Percentiles rank a stretch among this genome's conserved stretches.
Evolutionary conservation across 768 basidiomycete species (phyloP).

Genomic region (Boletus patriciae): DNA sequence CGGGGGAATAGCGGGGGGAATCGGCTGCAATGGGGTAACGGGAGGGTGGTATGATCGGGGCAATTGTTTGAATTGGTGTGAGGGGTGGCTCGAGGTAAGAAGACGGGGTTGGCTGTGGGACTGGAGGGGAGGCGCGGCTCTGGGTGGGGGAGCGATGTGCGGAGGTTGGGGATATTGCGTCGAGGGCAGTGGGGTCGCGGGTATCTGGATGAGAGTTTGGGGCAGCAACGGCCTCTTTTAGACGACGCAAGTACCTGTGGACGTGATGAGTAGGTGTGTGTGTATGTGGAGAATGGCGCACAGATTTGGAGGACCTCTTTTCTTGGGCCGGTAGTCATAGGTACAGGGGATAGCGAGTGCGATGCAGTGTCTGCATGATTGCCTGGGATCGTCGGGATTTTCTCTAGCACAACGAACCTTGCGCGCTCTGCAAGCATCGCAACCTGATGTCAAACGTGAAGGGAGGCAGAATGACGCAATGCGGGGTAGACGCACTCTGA

Average conservation of each 20-base stretch:
- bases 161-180: conserved; percentile 49
- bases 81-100: conserved; percentile 57
- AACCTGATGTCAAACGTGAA: conserved; percentile 50
- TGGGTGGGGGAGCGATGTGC: conserved; percentile 39
- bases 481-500: conserved; percentile 57
- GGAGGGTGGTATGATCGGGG: conserved; percentile 54
- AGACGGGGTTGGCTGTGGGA: conserved; percentile 21
- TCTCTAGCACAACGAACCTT: conserved; percentile 85
- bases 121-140: conserved; percentile 45
- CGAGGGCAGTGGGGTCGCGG: conserved; percentile 37
- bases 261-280: neutral
- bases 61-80: conserved; percentile 40
- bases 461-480: conserved; percentile 24
- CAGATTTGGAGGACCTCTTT: conserved; percentile 91
- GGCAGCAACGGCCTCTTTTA: conserved; percentile 63
- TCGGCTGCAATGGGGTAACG: conserved; percentile 72
- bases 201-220: conserved; percentile 33
- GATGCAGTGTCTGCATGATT: conserved; percentile 85
- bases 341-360: conserved; percentile 82
- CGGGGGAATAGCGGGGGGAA: conserved; percentile 55
- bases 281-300: conserved; percentile 37
- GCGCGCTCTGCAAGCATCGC: conserved; percentile 83
- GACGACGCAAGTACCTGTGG: conserved; percentile 68
- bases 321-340: conserved; percentile 92
- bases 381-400: conserved; percentile 72